phyloP scores from a whole-genome alignment of 352 stramenopile genomes.

The Phytophthora agathidicida region DNA sequence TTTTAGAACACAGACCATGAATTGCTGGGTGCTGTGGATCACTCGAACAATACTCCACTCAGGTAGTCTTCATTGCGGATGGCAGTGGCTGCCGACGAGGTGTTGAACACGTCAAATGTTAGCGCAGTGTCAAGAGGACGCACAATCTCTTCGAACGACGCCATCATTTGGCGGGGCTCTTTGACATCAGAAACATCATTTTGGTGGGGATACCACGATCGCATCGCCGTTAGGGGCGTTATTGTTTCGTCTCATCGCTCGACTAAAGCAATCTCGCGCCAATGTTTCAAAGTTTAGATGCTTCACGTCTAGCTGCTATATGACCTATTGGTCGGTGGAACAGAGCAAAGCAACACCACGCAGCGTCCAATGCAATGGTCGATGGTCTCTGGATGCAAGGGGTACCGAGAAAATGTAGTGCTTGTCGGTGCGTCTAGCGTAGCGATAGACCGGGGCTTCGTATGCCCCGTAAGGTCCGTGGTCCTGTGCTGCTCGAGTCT shows the following conservation, averaged over 20 bases:
- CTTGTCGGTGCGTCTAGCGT: constrained; percentile 73
- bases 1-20: no score
- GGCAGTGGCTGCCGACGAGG: no score
- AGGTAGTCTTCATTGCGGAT: no score
- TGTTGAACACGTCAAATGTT: no score
- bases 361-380: constrained; percentile 78
- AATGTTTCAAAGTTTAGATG: background rate
- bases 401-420: constrained; percentile 82
- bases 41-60: no score
- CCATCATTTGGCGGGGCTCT: no score
- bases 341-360: constrained; percentile 79
- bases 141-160: no score
- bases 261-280: background rate
- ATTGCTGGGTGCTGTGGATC: no score
- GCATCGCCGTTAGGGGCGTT: no score
- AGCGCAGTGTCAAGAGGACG: no score
- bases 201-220: constrained; percentile 12
- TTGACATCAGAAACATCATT: no score
- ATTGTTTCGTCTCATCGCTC: background rate
- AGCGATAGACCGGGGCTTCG: constrained; percentile 81
- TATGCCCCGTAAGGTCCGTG: constrained; percentile 82
- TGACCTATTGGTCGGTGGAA: constrained; percentile 51
- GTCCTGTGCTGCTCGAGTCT: constrained; percentile 66
- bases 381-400: constrained; percentile 77
- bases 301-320: background rate